Percentiles rank a stretch among this genome's conserved stretches.
phyloP scores from a whole-genome alignment of 768 basidiomycete species.

The Lactarius hatsudake region DNA sequence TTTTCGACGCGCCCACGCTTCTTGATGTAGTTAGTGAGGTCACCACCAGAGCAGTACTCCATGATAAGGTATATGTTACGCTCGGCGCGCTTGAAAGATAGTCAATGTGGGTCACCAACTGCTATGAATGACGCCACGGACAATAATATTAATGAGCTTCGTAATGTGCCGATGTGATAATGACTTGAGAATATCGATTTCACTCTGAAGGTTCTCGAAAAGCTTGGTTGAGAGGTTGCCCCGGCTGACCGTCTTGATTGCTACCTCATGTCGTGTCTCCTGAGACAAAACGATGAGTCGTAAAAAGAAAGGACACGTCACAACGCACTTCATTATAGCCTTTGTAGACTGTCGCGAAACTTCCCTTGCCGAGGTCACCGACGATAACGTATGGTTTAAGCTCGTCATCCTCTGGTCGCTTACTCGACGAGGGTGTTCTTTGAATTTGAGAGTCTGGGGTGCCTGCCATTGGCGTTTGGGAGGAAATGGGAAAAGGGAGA shows the following conservation, averaged over 20 bases:
- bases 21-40: conserved; percentile 96
- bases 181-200: conserved; percentile 94
- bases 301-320: not conserved
- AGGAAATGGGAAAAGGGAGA: not conserved
- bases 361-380: conserved; percentile 80
- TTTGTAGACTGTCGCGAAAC: conserved; percentile 94
- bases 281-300: conserved; percentile 33
- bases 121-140: conserved; percentile 37
- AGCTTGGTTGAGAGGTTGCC: conserved; percentile 87
- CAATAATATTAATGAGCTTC: conserved; percentile 87
- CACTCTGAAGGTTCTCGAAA: conserved; percentile 96
- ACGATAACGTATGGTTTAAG: conserved; percentile 75
- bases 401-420: conserved; percentile 59
- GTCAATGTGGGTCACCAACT: conserved; percentile 5
- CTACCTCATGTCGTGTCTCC: conserved; percentile 78
- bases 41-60: conserved; percentile 95
- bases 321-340: conserved; percentile 81
- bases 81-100: conserved; percentile 51
- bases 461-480: conserved; percentile 9
- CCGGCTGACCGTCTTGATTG: conserved; percentile 91
- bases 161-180: conserved; percentile 93
- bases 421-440: conserved; percentile 17
- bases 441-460: conserved; percentile 7
- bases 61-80: conserved; percentile 91
- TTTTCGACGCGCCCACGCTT: conserved; percentile 92